These are phyloP conservation scores for Tetraselmis chui DNA, from an alignment of 139 green algal genomes.

Conservation along the genomic window DNA sequence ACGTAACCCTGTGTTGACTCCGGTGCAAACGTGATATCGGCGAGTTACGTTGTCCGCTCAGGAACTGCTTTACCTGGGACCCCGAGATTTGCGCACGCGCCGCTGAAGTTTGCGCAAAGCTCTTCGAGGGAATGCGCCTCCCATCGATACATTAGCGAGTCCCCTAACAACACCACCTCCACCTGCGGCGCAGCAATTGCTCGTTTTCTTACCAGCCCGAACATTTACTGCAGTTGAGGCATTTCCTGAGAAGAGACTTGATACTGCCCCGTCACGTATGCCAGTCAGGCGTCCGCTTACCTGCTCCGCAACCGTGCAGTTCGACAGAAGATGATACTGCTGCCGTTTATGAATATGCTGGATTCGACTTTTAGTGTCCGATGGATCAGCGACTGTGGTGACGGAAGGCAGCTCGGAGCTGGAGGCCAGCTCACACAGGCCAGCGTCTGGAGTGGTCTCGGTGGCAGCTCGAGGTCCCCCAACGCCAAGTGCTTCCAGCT, in stretches of 20 bases:
- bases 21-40: too few species aligned
- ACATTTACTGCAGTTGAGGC: too few species aligned
- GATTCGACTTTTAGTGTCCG: neutral
- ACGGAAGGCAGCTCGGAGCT: neutral
- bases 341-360: neutral
- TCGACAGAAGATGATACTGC: neutral
- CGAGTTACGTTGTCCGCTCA: too few species aligned
- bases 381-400: neutral
- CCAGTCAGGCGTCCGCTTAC: too few species aligned
- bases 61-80: neutral
- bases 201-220: too few species aligned
- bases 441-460: neutral
- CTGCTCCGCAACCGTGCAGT: neutral
- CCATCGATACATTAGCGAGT: neutral
- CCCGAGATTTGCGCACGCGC: neutral
- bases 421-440: neutral
- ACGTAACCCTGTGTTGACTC: too few species aligned
- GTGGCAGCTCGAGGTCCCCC: too few species aligned
- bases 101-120: neutral
- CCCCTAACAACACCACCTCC: neutral
- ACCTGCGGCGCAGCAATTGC: neutral
- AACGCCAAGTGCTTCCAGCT: neutral
- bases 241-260: too few species aligned
- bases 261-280: too few species aligned
- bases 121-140: neutral